Evolutionary conservation across 768 basidiomycete species (phyloP).

Genomic region (Leccinum fibrillosum): DNA sequence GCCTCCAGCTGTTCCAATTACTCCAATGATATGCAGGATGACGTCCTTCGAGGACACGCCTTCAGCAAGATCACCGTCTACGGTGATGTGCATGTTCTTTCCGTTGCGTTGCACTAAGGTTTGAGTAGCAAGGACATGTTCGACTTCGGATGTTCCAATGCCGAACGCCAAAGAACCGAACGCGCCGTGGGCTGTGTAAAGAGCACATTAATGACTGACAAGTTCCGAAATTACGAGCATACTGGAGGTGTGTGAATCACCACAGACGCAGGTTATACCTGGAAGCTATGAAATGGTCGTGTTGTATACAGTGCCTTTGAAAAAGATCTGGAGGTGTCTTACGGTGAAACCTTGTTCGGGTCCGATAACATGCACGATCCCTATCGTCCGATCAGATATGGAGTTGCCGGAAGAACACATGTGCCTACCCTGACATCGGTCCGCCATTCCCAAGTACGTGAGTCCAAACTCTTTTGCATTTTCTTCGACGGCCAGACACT

Average conservation of each 20-base stretch:
- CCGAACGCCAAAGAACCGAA: conserved; percentile 93
- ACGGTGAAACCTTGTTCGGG: conserved; percentile 93
- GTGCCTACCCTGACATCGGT: conserved; percentile 73
- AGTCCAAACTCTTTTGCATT: conserved; percentile 91
- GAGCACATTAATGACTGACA: neutral
- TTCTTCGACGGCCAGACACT: conserved; percentile 79
- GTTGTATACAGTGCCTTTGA: neutral
- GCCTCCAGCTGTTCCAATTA: conserved; percentile 91
- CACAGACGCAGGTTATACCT: conserved; percentile 82
- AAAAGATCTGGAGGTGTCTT: conserved; percentile 13
- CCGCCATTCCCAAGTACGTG: conserved; percentile 89
- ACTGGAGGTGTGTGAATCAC: conserved; percentile 94
- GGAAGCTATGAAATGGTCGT: conserved; percentile 46
- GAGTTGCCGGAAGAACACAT: too few relatives aligned
- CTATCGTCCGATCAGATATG: too few relatives aligned
- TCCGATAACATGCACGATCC: conserved; percentile 41
- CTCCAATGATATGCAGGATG: conserved; percentile 85
- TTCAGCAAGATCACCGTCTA: conserved; percentile 76
- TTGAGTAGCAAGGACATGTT: conserved; percentile 92
- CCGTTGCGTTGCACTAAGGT: conserved; percentile 82
- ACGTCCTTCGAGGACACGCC: conserved; percentile 91
- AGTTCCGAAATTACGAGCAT: conserved; percentile 25
- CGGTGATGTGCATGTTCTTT: conserved; percentile 90
- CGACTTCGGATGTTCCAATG: conserved; percentile 91
- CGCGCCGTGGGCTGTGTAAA: conserved; percentile 72